Conservation (phyloP, 441 rosid species). For the Eruca vesicaria region DNA sequence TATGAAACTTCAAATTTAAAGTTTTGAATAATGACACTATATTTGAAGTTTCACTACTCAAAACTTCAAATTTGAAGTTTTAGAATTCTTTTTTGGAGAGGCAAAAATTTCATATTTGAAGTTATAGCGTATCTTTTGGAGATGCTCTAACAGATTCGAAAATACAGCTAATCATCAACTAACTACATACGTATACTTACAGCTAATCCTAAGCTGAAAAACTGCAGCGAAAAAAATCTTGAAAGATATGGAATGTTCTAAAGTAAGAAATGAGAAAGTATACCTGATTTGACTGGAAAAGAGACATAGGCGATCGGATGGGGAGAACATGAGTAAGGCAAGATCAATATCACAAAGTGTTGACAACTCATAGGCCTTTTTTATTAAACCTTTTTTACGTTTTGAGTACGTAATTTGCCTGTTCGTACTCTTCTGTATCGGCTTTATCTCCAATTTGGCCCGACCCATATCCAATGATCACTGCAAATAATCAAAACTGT, state of each 20-base stretch:
- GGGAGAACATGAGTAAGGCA: constrained; percentile 67
- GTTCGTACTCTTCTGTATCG: constrained; percentile 55
- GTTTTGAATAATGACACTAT: no score
- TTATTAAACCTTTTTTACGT: constrained; percentile 74
- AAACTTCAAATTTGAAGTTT: no score
- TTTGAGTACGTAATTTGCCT: constrained; percentile 71
- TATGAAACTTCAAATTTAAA: no score
- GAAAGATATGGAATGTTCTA: not conserved
- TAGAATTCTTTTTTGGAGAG: no score
- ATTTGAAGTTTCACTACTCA: no score
- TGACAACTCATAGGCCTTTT: constrained; percentile 72
- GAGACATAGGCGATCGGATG: constrained; percentile 51
- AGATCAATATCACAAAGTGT: constrained; percentile 67
- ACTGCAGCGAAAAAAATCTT: not conserved
- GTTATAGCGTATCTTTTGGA: no score
- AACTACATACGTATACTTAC: not conserved
- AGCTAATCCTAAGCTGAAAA: not conserved
- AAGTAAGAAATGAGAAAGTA: not conserved
- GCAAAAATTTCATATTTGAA: no score
- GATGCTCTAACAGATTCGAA: no score
- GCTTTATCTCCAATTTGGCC: constrained; percentile 55
- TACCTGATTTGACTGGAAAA: constrained; percentile 61
- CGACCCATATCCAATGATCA: constrained; percentile 47
- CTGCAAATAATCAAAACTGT: not conserved
- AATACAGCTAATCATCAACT: no score